Base-by-base conservation (phyloP, 352 stramenopile species). In the Pilasporangium apinafurcum region DNA sequence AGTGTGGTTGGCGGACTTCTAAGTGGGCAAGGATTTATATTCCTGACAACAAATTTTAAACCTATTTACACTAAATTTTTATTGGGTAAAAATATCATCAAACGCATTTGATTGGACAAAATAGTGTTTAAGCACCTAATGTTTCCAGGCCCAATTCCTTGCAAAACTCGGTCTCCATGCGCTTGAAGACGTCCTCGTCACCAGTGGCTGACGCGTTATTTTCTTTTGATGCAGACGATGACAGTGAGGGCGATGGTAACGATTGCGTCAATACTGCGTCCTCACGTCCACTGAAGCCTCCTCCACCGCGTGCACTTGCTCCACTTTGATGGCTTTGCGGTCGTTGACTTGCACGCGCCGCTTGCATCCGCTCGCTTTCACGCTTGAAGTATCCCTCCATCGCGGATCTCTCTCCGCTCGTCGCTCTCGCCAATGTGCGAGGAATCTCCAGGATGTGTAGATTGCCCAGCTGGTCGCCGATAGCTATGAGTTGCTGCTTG, bases 391-490 rank as follows among this genome's bases (percentile, higher is more conserved):
- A 97, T 13, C 65, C 65, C 33, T 85, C 66, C 68, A 97, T 95
- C 9, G 86, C 51, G 17, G 60, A 54, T 5, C 70, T 64, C 67
- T 97, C 91, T 17, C 83, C 87, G 35, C 65, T 65, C 9, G 72
- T 69, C n/a, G 77, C 73, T n/a, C 86, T 68, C 32, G 83, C 88
- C 10, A 97, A 50, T 20, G 80, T 91, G n/a, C 85, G 68, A 18
- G 87, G 91, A 38, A 97, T 78, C 46, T 96, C 83, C 48, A 96
- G 75, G 46, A 97, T 92, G 59, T 97, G 89, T 30, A 97, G 61
- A 56, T 96, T 96, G 1, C 91, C 91, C 22, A 83, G 88, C 50
- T 93, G 75, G 51, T 97, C 89, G 31, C 91, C 91, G 37, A 97
- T 76, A 14, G 85, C 86, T 16, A 97, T 68, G 37, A 97, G 71